Evolutionary conservation across 2,329 filamentous ascomycete species (phyloP).

Genomic region (Emergomyces orientalis): DNA sequence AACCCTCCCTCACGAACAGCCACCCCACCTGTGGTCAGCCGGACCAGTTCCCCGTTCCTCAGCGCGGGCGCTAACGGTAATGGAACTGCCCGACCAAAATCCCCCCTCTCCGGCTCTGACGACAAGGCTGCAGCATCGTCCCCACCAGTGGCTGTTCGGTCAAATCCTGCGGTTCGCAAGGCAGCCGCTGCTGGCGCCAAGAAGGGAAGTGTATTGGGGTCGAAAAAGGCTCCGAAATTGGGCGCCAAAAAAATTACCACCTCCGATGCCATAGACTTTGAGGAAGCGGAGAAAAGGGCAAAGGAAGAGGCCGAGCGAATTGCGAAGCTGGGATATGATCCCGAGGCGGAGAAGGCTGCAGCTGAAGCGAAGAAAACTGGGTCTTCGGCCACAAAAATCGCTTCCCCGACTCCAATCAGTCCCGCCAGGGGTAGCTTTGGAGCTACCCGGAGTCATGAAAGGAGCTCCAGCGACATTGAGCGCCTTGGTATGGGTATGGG

Average conservation of each 20-base stretch:
- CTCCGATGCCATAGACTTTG: slow-evolving; percentile 79
- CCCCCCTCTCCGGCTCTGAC: slow-evolving; percentile 56
- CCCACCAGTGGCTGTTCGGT: slow-evolving; percentile 58
- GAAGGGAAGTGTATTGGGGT: slow-evolving; percentile 76
- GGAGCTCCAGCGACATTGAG: slow-evolving; percentile 68
- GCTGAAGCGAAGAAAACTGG: slow-evolving; percentile 27
- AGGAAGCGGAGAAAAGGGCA: slow-evolving; percentile 92
- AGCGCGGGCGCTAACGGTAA: slow-evolving; percentile 59
- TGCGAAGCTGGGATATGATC: slow-evolving; percentile 89
- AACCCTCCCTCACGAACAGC: slow-evolving; percentile 84
- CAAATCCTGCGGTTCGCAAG: slow-evolving; percentile 77
- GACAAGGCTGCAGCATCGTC: slow-evolving; percentile 43
- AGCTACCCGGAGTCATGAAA: slow-evolving; percentile 44
- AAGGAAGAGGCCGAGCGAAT: slow-evolving; percentile 96
- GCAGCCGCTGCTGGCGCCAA: slow-evolving; percentile 54
- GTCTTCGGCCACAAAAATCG: slow-evolving; percentile 52
- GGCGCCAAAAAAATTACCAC: slow-evolving; percentile 82
- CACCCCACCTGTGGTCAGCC: slow-evolving; percentile 71
- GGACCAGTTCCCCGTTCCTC: slow-evolving; percentile 84
- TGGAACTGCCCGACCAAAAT: slow-evolving; percentile 65
- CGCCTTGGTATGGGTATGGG: slow-evolving; percentile 80
- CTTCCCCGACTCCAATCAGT: slow-evolving; percentile 67
- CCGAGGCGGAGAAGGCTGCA: slow-evolving; percentile 64
- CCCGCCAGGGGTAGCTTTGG: slow-evolving; percentile 55
- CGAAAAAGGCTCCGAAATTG: slow-evolving; percentile 73